Conservation (phyloP, 139 green algal genomes). For the Diplosphaera chodatii region DNA sequence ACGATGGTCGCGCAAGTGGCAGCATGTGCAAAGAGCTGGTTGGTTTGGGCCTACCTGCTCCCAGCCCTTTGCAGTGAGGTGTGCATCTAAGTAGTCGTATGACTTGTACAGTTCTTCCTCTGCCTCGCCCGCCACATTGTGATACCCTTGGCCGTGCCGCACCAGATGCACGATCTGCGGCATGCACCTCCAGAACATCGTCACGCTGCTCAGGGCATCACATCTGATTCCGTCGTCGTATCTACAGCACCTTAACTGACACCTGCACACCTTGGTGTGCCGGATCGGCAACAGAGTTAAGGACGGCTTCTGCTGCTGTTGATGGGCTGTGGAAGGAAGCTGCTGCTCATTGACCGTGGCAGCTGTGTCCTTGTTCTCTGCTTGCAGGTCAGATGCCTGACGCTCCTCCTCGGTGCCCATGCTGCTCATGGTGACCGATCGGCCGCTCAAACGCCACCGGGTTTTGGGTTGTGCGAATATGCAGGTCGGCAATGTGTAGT, state of each 20-base stretch:
- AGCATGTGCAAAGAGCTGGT: no score
- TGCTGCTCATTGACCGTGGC: neutral
- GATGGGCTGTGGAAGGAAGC: neutral
- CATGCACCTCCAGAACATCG: neutral
- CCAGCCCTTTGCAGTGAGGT: conserved; percentile 46
- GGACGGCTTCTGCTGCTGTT: neutral
- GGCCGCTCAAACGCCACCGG: no score
- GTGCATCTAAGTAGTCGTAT: conserved; percentile 31
- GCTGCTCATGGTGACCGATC: neutral
- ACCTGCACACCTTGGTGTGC: neutral
- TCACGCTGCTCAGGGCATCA: no score
- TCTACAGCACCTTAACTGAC: neutral
- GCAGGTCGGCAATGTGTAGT: no score
- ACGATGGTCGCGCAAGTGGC: no score
- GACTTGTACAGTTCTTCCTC: conserved; percentile 26
- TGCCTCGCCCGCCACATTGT: conserved; percentile 46
- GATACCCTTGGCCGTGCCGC: conserved; percentile 38
- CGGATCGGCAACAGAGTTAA: neutral
- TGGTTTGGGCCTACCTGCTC: no score
- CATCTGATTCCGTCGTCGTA: no score
- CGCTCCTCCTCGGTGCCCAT: neutral
- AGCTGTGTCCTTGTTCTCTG: neutral
- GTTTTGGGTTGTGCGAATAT: no score
- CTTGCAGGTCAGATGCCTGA: neutral
- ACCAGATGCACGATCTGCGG: conserved; percentile 42